Evolutionary conservation across 1,139 yeast genomes (phyloP), one percentile per base, ranked within the genome.

Genomic region (Candida sanyaensis): DNA sequence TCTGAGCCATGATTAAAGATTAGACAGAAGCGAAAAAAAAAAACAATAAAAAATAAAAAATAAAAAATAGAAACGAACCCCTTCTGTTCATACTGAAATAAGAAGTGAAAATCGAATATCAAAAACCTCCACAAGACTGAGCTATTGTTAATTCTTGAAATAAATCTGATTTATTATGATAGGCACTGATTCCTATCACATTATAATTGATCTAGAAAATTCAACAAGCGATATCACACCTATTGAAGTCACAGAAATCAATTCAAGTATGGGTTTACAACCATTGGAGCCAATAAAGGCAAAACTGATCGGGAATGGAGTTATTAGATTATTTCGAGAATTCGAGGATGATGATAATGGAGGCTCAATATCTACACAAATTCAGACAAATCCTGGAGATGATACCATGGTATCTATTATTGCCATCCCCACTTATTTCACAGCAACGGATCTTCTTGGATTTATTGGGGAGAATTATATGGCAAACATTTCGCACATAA

Each of bases 381-480:
- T 41, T 11, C 44, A 17, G 8, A 36, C 52, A 2, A 57, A 55
- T 21, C 55, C 59, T 2, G 83, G 82, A 1, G 87, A 84, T 57
- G 84, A 77, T 34, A 81, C 87, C 0, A 83, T 88, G 69, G 79
- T 89, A 6, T 83, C 96, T 0, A 87, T 92, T 24, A 68, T 91
- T 28, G 93, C 96, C 0, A 84, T 91, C 0, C 98, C 98, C 0
- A 84, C 90, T 4, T 92, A 91, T 62, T 84, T 91, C 63, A 85
- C 96, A 0, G 89, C 95, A 0, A 86, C 90, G 12, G 97, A 91
- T 60, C 64, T 92, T 26, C 63, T 91, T 17, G 96, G 93, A 6
- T 91, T 84, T 61, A 80, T 92, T 11, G 96, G 95, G 10, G 83
- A 84, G 33, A 67, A 73, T 1, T 75, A 77, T 34, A 68, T 81